These are phyloP conservation scores for Davidsoniella virescens DNA, from an alignment of 2,329 filamentous ascomycete species.

Conservation along the genomic window DNA sequence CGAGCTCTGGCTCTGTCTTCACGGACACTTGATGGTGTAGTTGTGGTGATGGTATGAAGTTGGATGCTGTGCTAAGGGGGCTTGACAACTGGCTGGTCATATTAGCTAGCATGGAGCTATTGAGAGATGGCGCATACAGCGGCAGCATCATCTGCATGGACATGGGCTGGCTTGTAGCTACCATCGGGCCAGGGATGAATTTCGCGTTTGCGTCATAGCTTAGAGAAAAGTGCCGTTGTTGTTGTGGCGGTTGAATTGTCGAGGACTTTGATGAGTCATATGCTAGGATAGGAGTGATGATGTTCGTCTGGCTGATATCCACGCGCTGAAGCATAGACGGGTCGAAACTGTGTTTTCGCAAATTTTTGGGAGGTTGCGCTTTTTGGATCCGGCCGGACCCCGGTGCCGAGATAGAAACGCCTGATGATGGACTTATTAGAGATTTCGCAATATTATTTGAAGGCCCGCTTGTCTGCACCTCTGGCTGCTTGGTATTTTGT, in stretches of 20 bases:
- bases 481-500: background rate
- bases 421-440: conserved; percentile 11
- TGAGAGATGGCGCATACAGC: conserved; percentile 3
- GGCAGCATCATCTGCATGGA: conserved; percentile 9
- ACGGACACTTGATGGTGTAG: conserved; percentile 12
- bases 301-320: conserved; percentile 35
- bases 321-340: conserved; percentile 32
- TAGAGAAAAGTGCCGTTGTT: conserved; percentile 12
- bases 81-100: conserved; percentile 10
- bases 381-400: conserved; percentile 32
- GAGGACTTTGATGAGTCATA: conserved; percentile 16
- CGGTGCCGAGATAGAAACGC: conserved; percentile 16
- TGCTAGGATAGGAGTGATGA: conserved; percentile 20
- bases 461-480: background rate
- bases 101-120: background rate
- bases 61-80: conserved; percentile 5
- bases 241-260: conserved; percentile 16
- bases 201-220: background rate
- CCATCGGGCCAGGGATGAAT: background rate
- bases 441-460: background rate
- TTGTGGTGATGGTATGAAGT: conserved; percentile 15
- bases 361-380: conserved; percentile 21
- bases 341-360: conserved; percentile 35
- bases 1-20: conserved; percentile 4
- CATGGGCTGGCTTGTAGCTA: conserved; percentile 11